These are phyloP conservation scores for Lipomyces orientalis DNA, from an alignment of 805 yeast genomes.

Conservation along the genomic window DNA sequence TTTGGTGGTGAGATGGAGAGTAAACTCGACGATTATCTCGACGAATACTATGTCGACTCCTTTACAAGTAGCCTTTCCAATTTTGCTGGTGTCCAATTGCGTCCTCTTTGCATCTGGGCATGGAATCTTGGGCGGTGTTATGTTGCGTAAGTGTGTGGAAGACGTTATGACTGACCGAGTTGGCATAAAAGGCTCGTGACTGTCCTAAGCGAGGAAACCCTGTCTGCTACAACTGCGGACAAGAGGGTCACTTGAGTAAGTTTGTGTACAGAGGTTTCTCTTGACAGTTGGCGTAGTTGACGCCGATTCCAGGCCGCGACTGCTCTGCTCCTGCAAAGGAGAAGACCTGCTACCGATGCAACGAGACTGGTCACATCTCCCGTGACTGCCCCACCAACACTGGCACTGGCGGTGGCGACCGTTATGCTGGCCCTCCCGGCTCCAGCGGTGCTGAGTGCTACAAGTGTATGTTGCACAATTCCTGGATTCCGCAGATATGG, in stretches of 20 bases:
- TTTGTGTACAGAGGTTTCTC: background rate
- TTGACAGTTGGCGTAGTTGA: background rate
- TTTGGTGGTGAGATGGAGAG: background rate
- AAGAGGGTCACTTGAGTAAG: conserved; percentile 38
- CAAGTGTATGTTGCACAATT: conserved; percentile 58
- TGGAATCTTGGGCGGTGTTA: background rate
- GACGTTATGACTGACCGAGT: conserved; percentile 1
- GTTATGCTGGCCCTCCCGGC: conserved; percentile 20
- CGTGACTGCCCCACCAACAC: conserved; percentile 72
- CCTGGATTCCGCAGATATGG: conserved; percentile 33
- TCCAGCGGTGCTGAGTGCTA: conserved; percentile 71
- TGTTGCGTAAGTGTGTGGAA: background rate
- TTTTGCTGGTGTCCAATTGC: background rate
- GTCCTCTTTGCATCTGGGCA: conserved; percentile 1
- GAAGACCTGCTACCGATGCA: conserved; percentile 93
- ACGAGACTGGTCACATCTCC: conserved; percentile 87
- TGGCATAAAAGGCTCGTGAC: conserved; percentile 42
- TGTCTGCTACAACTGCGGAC: conserved; percentile 49
- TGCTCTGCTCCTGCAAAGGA: conserved; percentile 82
- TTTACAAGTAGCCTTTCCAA: background rate
- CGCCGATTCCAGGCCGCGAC: conserved; percentile 71
- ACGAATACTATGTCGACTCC: background rate
- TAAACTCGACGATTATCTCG: background rate
- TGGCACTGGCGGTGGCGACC: conserved; percentile 49
- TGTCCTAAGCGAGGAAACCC: conserved; percentile 48